These are phyloP conservation scores for Auricularia sp. DNA, from an alignment of 768 basidiomycete genomes.

Conservation along the genomic window DNA sequence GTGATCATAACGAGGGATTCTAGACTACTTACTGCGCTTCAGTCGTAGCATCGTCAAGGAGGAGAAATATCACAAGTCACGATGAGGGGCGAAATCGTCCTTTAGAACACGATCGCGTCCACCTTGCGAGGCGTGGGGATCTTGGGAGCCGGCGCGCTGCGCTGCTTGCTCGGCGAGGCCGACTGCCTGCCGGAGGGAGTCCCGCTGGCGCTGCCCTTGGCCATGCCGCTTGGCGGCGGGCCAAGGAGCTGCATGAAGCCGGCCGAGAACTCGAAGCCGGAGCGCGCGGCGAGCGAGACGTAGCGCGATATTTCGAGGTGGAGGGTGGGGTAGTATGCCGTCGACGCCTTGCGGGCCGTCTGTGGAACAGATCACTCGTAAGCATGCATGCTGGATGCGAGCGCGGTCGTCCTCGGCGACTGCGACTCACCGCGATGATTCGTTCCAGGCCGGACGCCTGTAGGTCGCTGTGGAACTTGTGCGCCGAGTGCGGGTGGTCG, in stretches of 20 bases:
- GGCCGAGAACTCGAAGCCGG: slow-evolving; percentile 73
- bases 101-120: slow-evolving; percentile 32
- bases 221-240: slow-evolving; percentile 55
- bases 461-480: slow-evolving; percentile 75
- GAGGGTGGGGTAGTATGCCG: slow-evolving; percentile 86
- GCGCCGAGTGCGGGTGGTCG: slow-evolving; percentile 67
- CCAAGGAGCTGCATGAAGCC: slow-evolving; percentile 70
- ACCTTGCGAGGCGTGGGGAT: slow-evolving; percentile 35
- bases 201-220: slow-evolving; percentile 27
- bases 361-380: slow-evolving; percentile 21
- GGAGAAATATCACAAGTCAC: no score
- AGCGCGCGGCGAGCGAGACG: slow-evolving; percentile 50
- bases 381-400: background rate
- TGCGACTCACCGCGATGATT: slow-evolving; percentile 59
- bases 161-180: slow-evolving; percentile 19
- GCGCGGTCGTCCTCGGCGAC: background rate
- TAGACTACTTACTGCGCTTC: no score
- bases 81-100: background rate
- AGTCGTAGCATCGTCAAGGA: no score
- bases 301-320: slow-evolving; percentile 93
- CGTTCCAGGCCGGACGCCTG: slow-evolving; percentile 89
- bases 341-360: slow-evolving; percentile 93
- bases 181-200: slow-evolving; percentile 10
- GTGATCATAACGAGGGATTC: no score
- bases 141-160: slow-evolving; percentile 16